Base-by-base conservation (phyloP, 768 basidiomycete species). In the Amanita fuliginea region DNA sequence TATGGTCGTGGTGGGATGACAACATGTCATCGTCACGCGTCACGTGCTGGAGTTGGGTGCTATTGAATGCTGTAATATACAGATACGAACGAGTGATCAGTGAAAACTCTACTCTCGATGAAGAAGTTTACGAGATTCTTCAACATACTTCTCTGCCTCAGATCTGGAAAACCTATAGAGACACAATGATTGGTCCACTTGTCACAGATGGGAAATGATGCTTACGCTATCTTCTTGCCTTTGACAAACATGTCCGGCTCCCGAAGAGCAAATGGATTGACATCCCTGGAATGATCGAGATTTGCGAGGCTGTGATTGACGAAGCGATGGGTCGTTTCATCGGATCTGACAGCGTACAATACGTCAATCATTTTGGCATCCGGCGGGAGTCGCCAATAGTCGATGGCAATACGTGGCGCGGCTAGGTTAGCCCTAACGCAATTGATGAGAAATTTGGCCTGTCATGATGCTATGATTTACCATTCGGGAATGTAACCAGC, bases 291-390 rank as follows among this genome's bases (percentile, higher is more conserved):
- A 26, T 73, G 71, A 55, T 89, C 69, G 44, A 99, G 72, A 66
- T 92, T 93, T 3, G 93, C 95, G 32, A 98, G 71, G 51, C 86
- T 89, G 68, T 98, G 95, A 65, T 98, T 98, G 55, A 95, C 91
- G 59, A 97, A 97, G 44, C 91, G 75, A 59, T 98, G 94, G 1
- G 87, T 92, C 0, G 86, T 78, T 62, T 97, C 94, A 64, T 97
- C 94, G 13, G 88, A 90, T 57, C 94, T 77, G 30, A 97, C 88
- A 30, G 91, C 92, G 59, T 89, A 89, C 43, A 97, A 74, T 42
- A 95, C 84, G 57, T 97, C 95, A 16, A 90, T 69, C 52, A 98
- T 67, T 57, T 77, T 92, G 0, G 91, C 86, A 56, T 85, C 64
- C 2, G 76, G 67, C 2, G 64, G 60, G 28, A 95, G 73, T 19